Conservation (phyloP, 2,329 filamentous ascomycete species). For the Chrysoporthe deuterocubensis region DNA sequence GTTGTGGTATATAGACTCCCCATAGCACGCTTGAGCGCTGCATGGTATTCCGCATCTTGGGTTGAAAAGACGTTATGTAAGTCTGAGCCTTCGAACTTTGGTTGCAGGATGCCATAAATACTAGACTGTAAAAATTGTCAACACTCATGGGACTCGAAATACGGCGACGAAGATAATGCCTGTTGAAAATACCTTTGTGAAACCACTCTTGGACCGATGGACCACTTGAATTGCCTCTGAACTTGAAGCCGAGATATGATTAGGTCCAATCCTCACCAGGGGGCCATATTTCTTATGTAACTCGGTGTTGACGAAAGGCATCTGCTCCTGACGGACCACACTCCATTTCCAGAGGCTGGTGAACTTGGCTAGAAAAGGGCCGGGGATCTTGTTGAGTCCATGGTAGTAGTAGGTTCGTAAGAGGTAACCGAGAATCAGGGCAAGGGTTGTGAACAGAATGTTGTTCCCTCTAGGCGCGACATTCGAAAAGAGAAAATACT, state of each 20-base stretch:
- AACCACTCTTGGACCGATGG: not conserved
- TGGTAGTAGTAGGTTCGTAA: not conserved
- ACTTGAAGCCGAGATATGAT: constrained; percentile 6
- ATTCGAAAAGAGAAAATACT: not conserved
- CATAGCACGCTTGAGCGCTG: not conserved
- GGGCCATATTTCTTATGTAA: constrained; percentile 4
- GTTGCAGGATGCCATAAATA: not conserved
- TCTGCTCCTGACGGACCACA: not conserved
- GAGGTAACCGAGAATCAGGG: too few species aligned
- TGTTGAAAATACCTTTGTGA: not conserved
- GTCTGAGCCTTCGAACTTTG: not conserved
- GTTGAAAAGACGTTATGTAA: not conserved
- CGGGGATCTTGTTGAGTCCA: constrained; percentile 6
- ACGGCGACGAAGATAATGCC: too few species aligned
- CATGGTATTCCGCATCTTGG: not conserved
- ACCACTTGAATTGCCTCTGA: not conserved
- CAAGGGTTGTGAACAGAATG: too few species aligned
- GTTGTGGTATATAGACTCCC: constrained; percentile 2
- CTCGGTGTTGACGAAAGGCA: not conserved
- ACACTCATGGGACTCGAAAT: too few species aligned
- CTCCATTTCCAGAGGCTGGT: constrained; percentile 1
- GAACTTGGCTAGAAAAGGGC: constrained; percentile 4
- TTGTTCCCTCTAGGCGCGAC: too few species aligned
- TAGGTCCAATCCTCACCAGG: constrained; percentile 12
- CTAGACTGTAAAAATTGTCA: not conserved